Evolutionary conservation across 2,329 filamentous ascomycete genomes (phyloP).

Genomic region (Tolypocladium ophioglossoides): DNA sequence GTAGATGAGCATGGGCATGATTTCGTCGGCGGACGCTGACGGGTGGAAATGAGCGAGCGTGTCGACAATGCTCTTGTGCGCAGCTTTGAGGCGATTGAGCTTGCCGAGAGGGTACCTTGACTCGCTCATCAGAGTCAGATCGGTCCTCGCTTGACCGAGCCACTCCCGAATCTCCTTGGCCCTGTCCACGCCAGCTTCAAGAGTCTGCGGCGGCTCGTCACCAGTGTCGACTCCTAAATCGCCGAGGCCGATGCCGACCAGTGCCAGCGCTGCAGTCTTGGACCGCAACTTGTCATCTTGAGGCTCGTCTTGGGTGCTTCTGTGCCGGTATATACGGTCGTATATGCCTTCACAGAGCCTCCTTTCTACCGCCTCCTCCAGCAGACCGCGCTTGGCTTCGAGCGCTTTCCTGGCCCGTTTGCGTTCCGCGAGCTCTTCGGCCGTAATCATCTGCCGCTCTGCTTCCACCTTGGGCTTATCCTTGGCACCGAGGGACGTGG

Average conservation of each 20-base stretch:
- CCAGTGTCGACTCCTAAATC: constrained; percentile 75
- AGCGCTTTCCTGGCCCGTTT: constrained; percentile 69
- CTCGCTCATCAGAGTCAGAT: constrained; percentile 73
- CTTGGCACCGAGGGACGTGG: constrained; percentile 41
- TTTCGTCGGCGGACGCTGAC: constrained; percentile 90
- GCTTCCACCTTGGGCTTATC: constrained; percentile 36
- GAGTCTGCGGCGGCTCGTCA: constrained; percentile 40
- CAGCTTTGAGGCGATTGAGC: constrained; percentile 74
- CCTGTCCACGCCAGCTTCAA: constrained; percentile 47
- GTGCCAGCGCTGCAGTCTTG: constrained; percentile 76
- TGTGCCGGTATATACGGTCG: constrained; percentile 79
- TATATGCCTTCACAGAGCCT: constrained; percentile 80
- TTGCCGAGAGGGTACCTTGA: constrained; percentile 86
- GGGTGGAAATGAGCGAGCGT: constrained; percentile 58
- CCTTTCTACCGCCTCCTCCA: constrained; percentile 89
- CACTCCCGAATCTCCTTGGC: constrained; percentile 60
- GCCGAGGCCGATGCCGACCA: constrained; percentile 83
- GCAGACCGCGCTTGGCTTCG: constrained; percentile 62
- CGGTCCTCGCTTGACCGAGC: constrained; percentile 57
- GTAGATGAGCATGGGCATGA: constrained; percentile 94
- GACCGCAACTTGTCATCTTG: constrained; percentile 90
- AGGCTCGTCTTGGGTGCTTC: constrained; percentile 85
- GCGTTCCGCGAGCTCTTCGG: constrained; percentile 69
- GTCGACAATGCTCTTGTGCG: constrained; percentile 92
- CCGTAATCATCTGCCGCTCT: constrained; percentile 80